Percentiles rank a stretch among this genome's conserved stretches.
Conservation (phyloP, 2,329 filamentous ascomycete genomes). For the Monosporascus ibericus region DNA sequence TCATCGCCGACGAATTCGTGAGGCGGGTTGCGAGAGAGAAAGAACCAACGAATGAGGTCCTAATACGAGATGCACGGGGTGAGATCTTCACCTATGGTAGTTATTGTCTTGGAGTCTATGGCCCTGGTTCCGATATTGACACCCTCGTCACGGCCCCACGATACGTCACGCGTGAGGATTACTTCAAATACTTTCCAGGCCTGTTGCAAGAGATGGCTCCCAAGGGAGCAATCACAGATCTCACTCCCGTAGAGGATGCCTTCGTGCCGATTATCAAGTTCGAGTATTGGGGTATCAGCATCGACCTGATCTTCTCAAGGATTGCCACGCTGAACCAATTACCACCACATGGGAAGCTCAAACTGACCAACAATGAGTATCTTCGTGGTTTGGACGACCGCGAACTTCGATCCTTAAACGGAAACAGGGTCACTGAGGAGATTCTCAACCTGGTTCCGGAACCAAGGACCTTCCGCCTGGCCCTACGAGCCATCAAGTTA, state of each 20-base stretch:
- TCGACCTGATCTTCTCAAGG: slow-evolving; percentile 86
- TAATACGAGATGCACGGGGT: slow-evolving; percentile 78
- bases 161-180: slow-evolving; percentile 83
- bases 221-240: slow-evolving; percentile 72
- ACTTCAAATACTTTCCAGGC: slow-evolving; percentile 83
- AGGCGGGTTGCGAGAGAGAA: slow-evolving; percentile 70
- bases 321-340: slow-evolving; percentile 66
- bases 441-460: slow-evolving; percentile 87
- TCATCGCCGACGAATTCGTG: slow-evolving; percentile 81
- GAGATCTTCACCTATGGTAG: slow-evolving; percentile 96
- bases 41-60: slow-evolving; percentile 63
- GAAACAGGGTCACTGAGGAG: slow-evolving; percentile 89
- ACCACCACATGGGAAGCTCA: slow-evolving; percentile 59
- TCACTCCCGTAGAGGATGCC: slow-evolving; percentile 80
- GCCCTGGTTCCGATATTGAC: slow-evolving; percentile 95
- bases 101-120: slow-evolving; percentile 88
- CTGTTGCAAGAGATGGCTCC: slow-evolving; percentile 72
- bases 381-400: slow-evolving; percentile 81
- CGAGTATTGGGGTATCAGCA: slow-evolving; percentile 82
- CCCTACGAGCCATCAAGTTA: slow-evolving; percentile 86
- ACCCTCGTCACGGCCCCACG: slow-evolving; percentile 88
- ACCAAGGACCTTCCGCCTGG: slow-evolving; percentile 80
- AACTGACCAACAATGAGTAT: slow-evolving; percentile 76
- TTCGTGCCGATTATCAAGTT: slow-evolving; percentile 98
- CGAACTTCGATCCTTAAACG: slow-evolving; percentile 85